Conservation (phyloP, 306 rosid genomes). For the Prunus dulcis region DNA sequence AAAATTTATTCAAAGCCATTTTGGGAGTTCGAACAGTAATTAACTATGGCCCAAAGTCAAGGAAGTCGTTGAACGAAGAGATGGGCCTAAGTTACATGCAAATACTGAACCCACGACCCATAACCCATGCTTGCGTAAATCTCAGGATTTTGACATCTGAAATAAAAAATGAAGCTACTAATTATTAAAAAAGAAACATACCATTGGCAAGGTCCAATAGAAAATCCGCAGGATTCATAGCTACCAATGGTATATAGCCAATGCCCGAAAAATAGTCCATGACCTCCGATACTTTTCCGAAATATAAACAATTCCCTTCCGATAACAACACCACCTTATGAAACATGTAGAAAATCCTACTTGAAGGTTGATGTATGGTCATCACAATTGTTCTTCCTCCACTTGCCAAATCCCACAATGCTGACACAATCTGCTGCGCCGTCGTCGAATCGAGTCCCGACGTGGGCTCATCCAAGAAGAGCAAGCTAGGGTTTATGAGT, state of each 20-base stretch:
- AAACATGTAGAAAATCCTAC: constrained; percentile 59
- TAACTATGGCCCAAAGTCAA: no score
- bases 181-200: constrained; percentile 14
- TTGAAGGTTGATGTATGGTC: constrained; percentile 86
- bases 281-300: constrained; percentile 63
- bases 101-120: no score
- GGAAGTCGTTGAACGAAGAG: no score
- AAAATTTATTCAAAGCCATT: no score
- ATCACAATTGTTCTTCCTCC: constrained; percentile 66
- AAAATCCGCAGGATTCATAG: constrained; percentile 79
- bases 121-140: no score
- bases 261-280: constrained; percentile 50
- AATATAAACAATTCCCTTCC: constrained; percentile 58
- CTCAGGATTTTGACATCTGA: no score
- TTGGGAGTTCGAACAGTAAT: no score
- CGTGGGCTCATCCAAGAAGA: constrained; percentile 77
- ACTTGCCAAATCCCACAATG: constrained; percentile 53
- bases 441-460: constrained; percentile 77
- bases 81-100: no score
- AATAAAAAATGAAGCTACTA: not conserved
- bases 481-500: constrained; percentile 64
- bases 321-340: constrained; percentile 59
- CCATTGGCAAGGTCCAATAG: constrained; percentile 79
- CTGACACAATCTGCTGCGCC: constrained; percentile 62
- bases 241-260: constrained; percentile 52